These are phyloP conservation scores for Prunus campanulata DNA, from an alignment of 306 rosid species.

Conservation along the genomic window DNA sequence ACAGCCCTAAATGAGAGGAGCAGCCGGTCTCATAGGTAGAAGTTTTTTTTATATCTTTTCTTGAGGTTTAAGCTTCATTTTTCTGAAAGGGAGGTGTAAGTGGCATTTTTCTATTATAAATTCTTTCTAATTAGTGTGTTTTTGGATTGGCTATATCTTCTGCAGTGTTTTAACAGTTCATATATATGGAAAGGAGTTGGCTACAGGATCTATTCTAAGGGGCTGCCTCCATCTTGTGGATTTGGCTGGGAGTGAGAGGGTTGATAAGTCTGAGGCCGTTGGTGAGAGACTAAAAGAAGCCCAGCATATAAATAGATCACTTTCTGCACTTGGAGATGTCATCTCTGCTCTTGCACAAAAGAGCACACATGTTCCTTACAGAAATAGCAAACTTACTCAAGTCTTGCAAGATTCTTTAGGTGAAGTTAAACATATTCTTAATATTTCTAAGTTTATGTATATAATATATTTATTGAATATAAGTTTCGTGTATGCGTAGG, in stretches of 20 bases:
- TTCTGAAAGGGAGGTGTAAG: background rate
- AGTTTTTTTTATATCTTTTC: background rate
- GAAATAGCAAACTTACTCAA: constrained; percentile 98
- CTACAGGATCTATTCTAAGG: constrained; percentile 62
- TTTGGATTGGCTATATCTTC: constrained; percentile 23
- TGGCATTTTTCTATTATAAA: background rate
- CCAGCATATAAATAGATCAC: constrained; percentile 89
- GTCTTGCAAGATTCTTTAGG: constrained; percentile 96
- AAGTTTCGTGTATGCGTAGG: constrained; percentile 38
- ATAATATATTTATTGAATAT: too few species aligned
- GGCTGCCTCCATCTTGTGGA: constrained; percentile 98
- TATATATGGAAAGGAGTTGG: constrained; percentile 75
- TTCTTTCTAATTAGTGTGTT: background rate
- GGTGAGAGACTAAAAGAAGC: constrained; percentile 98
- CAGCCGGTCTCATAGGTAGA: constrained; percentile 94
- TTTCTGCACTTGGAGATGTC: constrained; percentile 98
- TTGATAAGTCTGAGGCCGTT: constrained; percentile 92
- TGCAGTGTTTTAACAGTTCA: constrained; percentile 91
- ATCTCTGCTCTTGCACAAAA: constrained; percentile 95
- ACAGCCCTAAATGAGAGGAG: constrained; percentile 95
- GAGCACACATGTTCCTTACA: constrained; percentile 83
- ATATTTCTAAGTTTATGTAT: too few species aligned
- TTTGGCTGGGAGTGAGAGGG: constrained; percentile 98
- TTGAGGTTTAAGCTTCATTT: constrained; percentile 6
- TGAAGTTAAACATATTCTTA: constrained; percentile 21